These are phyloP conservation scores for Penicillium manginii DNA, from an alignment of 495 filamentous ascomycete genomes.

Conservation along the genomic window DNA sequence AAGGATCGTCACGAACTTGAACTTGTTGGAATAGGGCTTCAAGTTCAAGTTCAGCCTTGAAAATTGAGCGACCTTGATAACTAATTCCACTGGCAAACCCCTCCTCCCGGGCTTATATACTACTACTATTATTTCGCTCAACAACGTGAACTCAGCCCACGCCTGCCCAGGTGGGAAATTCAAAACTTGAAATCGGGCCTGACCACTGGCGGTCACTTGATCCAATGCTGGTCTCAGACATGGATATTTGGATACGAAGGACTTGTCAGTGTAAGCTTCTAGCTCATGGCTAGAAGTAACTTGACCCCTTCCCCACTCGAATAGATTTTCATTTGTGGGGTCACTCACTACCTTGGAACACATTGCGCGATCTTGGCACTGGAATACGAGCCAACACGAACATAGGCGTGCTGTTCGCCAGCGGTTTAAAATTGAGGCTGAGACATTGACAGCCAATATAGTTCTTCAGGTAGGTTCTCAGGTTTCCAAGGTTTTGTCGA, in stretches of 20 bases:
- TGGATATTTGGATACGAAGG: background rate
- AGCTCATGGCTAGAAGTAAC: background rate
- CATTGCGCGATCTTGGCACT: background rate
- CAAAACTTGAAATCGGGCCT: background rate
- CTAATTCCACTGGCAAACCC: too few relatives aligned
- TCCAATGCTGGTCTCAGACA: background rate
- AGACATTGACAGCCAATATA: background rate
- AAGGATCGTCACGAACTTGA: too few relatives aligned
- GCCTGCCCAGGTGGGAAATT: too few relatives aligned
- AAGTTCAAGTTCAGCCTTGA: too few relatives aligned
- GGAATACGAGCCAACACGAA: slow-evolving; percentile 1
- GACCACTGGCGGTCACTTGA: background rate
- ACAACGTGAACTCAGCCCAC: too few relatives aligned
- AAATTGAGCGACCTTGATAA: too few relatives aligned
- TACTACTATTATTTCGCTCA: too few relatives aligned
- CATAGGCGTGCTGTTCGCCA: background rate
- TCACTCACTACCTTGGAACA: background rate
- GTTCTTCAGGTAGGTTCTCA: background rate
- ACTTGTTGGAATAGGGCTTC: too few relatives aligned
- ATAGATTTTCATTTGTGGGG: background rate
- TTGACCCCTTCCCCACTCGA: background rate
- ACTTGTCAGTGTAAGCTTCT: background rate
- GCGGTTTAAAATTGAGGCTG: background rate
- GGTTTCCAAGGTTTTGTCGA: too few relatives aligned
- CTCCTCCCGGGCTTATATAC: too few relatives aligned